Conservation (phyloP, 1,139 yeast species). For the Debaryomyces psychrophilus region DNA sequence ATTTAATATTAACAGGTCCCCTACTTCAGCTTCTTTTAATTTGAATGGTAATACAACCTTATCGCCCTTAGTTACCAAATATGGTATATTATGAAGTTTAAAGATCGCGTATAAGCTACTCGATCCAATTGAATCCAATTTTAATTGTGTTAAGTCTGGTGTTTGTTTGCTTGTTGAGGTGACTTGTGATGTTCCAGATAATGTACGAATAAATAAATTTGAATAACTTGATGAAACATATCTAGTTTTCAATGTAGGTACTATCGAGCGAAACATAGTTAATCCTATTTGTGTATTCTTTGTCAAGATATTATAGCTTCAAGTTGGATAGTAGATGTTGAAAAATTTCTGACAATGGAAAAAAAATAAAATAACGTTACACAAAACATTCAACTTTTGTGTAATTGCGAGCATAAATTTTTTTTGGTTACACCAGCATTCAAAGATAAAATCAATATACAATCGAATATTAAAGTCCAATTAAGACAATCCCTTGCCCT, state of each 20-base stretch:
- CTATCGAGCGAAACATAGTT: constrained; percentile 7
- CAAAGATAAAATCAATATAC: neutral
- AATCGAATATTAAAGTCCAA: neutral
- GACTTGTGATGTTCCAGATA: constrained; percentile 2
- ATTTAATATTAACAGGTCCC: constrained; percentile 72
- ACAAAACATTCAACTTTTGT: constrained; percentile 11
- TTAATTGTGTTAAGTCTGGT: constrained; percentile 48
- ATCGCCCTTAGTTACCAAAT: constrained; percentile 91
- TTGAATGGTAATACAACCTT: constrained; percentile 75
- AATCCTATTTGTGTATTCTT: neutral
- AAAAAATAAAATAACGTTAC: constrained; percentile 5
- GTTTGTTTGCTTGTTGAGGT: neutral
- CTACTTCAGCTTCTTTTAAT: constrained; percentile 74
- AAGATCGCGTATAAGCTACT: constrained; percentile 75
- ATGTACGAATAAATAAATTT: constrained; percentile 1
- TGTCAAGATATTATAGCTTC: neutral
- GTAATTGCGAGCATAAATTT: constrained; percentile 12
- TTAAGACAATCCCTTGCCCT: constrained; percentile 1
- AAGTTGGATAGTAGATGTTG: neutral
- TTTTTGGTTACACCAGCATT: constrained; percentile 10
- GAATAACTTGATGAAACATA: neutral
- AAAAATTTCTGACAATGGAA: constrained; percentile 9
- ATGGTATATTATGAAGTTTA: constrained; percentile 81
- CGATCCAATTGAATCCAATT: constrained; percentile 57
- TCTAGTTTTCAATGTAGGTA: neutral